Evolutionary conservation across 2,329 filamentous ascomycete genomes (phyloP).

Genomic region (Ascochyta clinopodiicola): DNA sequence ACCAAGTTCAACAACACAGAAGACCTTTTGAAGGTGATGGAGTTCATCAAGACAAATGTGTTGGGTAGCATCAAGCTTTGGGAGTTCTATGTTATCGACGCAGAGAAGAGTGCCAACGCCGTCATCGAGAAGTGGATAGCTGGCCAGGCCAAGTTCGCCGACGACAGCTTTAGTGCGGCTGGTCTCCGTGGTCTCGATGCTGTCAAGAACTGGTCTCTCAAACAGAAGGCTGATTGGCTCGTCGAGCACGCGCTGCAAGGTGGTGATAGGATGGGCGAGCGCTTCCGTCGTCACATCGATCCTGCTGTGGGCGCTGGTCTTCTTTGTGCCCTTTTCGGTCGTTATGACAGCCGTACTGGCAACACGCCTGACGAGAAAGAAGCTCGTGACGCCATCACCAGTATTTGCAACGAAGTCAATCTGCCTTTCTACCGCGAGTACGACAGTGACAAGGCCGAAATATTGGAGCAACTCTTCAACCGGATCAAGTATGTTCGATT

Average conservation of each 20-base stretch:
- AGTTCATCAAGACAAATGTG: conserved; percentile 80
- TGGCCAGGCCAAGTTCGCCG: conserved; percentile 63
- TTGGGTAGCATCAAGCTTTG: conserved; percentile 81
- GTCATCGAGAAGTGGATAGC: conserved; percentile 75
- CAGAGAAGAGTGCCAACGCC: conserved; percentile 72
- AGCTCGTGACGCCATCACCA: conserved; percentile 61
- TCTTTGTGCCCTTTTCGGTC: conserved; percentile 71
- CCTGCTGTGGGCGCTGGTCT: conserved; percentile 73
- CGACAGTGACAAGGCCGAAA: conserved; percentile 79
- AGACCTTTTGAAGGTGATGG: conserved; percentile 83
- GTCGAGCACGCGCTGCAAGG: conserved; percentile 73
- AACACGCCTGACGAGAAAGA: conserved; percentile 59
- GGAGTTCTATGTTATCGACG: conserved; percentile 90
- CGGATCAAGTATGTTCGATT: conserved; percentile 93
- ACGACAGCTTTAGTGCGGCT: conserved; percentile 58
- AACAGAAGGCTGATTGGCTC: conserved; percentile 69
- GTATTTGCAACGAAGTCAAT: conserved; percentile 82
- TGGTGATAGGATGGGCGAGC: conserved; percentile 76
- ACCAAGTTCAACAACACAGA: conserved; percentile 72
- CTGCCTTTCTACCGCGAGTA: conserved; percentile 91
- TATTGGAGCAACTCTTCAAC: conserved; percentile 90
- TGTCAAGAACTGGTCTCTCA: conserved; percentile 62
- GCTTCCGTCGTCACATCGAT: conserved; percentile 75
- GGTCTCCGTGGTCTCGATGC: conserved; percentile 59
- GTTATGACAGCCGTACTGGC: conserved; percentile 62